Evolutionary conservation across 2,329 filamentous ascomycete species (phyloP).

Genomic region (Bipolaris zeicola): DNA sequence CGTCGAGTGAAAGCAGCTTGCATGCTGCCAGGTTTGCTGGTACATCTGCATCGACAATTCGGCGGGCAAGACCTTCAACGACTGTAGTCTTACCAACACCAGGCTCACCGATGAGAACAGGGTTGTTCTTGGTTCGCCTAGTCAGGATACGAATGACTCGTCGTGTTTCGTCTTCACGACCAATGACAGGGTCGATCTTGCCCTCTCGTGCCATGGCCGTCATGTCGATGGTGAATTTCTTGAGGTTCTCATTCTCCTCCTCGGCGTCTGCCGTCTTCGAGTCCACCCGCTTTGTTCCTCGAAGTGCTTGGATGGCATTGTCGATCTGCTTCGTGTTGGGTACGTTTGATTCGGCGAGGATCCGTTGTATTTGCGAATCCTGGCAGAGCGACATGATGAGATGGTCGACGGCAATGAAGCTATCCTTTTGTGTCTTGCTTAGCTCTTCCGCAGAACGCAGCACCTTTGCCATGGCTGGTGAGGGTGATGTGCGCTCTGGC

Average conservation of each 20-base stretch:
- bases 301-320: constrained; percentile 86
- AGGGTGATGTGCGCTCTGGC: constrained; percentile 83
- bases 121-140: constrained; percentile 96
- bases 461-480: constrained; percentile 80
- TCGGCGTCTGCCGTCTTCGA: constrained; percentile 95
- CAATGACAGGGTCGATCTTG: constrained; percentile 97
- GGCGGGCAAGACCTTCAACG: constrained; percentile 91
- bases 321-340: constrained; percentile 90
- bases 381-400: constrained; percentile 85
- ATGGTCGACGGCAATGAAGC: constrained; percentile 92
- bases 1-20: constrained; percentile 91
- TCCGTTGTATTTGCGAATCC: constrained; percentile 73
- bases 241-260: constrained; percentile 89
- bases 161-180: constrained; percentile 92
- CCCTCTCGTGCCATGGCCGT: constrained; percentile 94
- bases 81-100: constrained; percentile 99
- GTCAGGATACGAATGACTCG: constrained; percentile 90
- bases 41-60: constrained; percentile 95
- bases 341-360: constrained; percentile 84
- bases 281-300: constrained; percentile 91
- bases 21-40: constrained; percentile 94
- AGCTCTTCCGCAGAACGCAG: constrained; percentile 84
- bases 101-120: constrained; percentile 94
- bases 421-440: constrained; percentile 97
- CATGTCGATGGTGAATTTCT: constrained; percentile 99